Conservation (phyloP, 2,329 filamentous ascomycete species). For the Fusarium xyrophilum region DNA sequence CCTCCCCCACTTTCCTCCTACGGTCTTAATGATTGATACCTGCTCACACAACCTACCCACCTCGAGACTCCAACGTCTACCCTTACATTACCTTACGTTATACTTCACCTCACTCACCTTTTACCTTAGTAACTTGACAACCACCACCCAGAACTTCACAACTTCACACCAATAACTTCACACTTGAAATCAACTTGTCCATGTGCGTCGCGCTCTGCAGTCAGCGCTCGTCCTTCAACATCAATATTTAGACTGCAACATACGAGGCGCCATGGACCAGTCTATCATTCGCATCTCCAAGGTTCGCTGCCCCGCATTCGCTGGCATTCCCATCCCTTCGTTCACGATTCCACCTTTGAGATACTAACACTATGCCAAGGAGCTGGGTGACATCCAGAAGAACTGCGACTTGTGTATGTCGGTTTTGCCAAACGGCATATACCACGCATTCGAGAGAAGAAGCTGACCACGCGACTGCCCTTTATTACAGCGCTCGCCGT, state of each 20-base stretch:
- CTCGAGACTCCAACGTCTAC: conserved; percentile 16
- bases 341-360: conserved; percentile 22
- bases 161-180: background rate
- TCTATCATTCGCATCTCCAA: conserved; percentile 88
- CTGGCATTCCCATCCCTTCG: conserved; percentile 20
- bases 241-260: conserved; percentile 17
- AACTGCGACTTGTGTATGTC: conserved; percentile 80
- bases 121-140: background rate
- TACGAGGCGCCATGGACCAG: conserved; percentile 64
- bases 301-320: conserved; percentile 54
- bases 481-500: conserved; percentile 75
- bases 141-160: background rate
- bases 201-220: conserved; percentile 25
- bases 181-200: conserved; percentile 8
- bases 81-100: background rate
- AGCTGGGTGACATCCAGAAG: conserved; percentile 85
- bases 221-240: background rate
- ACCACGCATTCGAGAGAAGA: background rate
- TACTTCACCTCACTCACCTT: background rate
- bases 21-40: conserved; percentile 15
- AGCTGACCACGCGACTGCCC: conserved; percentile 7
- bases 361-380: conserved; percentile 57
- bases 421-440: background rate
- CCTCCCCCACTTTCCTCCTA: conserved; percentile 33
- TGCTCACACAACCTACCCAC: conserved; percentile 22